Evolutionary conservation across 2,329 filamentous ascomycete genomes (phyloP).

Genomic region (Ploettnerulaceae sp.): DNA sequence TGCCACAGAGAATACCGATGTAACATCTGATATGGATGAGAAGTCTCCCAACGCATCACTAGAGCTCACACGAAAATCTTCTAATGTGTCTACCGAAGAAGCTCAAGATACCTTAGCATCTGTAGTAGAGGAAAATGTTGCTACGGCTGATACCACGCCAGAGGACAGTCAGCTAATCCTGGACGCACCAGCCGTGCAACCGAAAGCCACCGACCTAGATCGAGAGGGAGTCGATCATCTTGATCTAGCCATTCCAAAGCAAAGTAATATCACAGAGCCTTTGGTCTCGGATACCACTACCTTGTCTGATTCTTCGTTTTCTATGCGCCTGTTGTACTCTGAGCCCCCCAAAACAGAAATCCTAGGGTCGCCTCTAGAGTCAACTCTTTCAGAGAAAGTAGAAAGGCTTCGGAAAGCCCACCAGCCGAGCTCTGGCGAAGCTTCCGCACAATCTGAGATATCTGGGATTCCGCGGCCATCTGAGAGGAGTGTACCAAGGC

Average conservation of each 20-base stretch:
- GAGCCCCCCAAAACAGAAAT: slow-evolving; percentile 1
- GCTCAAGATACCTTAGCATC: slow-evolving; percentile 59
- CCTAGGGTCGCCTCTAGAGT: slow-evolving; percentile 18
- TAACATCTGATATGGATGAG: slow-evolving; percentile 43
- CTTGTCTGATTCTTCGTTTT: slow-evolving; percentile 10
- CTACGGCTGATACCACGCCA: neutral
- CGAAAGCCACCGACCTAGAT: slow-evolving; percentile 36
- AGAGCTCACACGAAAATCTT: slow-evolving; percentile 25
- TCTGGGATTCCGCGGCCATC: slow-evolving; percentile 33
- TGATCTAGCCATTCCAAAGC: slow-evolving; percentile 47
- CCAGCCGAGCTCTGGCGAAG: slow-evolving; percentile 14
- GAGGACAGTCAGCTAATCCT: neutral
- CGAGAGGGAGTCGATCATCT: slow-evolving; percentile 55
- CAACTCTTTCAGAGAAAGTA: slow-evolving; percentile 30
- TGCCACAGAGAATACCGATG: slow-evolving; percentile 60
- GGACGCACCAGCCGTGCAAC: slow-evolving; percentile 6
- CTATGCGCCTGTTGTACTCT: slow-evolving; percentile 10
- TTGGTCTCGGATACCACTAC: slow-evolving; percentile 13
- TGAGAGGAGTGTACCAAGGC: slow-evolving; percentile 26
- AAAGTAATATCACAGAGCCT: slow-evolving; percentile 9
- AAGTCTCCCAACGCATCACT: slow-evolving; percentile 37
- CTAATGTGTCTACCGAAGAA: slow-evolving; percentile 52
- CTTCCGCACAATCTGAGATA: slow-evolving; percentile 18
- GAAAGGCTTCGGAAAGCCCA: slow-evolving; percentile 28
- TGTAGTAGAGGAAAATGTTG: slow-evolving; percentile 52